Evolutionary conservation across 164 flowering plant genomes (phyloP).

Genomic region (Houttuynia cordata): DNA sequence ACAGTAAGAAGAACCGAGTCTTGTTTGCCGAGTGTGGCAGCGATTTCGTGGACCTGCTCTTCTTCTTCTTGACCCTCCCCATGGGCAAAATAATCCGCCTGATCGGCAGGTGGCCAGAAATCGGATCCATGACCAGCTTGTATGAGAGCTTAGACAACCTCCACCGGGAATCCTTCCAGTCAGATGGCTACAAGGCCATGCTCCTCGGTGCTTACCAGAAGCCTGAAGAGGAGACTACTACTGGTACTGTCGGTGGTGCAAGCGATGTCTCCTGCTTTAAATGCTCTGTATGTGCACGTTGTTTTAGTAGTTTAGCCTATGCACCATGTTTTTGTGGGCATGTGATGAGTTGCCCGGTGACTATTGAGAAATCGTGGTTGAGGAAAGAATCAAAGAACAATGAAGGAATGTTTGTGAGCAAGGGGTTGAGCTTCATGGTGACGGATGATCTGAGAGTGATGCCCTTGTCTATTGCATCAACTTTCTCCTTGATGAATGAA

Average conservation of each 20-base stretch:
- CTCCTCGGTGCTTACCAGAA: background rate
- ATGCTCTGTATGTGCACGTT: background rate
- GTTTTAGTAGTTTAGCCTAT: background rate
- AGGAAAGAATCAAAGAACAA: background rate
- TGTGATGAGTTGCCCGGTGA: background rate
- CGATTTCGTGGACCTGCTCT: constrained; percentile 2
- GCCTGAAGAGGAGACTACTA: background rate
- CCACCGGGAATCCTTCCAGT: background rate
- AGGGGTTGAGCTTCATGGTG: background rate
- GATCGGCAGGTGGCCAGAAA: background rate
- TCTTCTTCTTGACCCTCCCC: constrained; percentile 3
- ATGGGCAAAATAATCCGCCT: background rate
- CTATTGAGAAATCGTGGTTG: too few relatives aligned
- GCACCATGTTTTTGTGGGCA: background rate
- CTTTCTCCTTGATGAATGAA: background rate
- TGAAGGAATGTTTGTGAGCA: background rate
- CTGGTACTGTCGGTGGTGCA: background rate
- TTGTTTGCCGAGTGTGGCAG: constrained; percentile 2
- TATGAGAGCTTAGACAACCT: constrained; percentile 3
- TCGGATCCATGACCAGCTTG: background rate
- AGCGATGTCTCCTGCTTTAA: background rate
- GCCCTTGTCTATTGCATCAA: background rate
- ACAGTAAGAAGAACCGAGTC: background rate
- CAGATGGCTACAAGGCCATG: background rate
- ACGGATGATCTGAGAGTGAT: background rate